Evolutionary conservation across 176 grass and related monocot species (phyloP).

Genomic region (Oryza nivara): DNA sequence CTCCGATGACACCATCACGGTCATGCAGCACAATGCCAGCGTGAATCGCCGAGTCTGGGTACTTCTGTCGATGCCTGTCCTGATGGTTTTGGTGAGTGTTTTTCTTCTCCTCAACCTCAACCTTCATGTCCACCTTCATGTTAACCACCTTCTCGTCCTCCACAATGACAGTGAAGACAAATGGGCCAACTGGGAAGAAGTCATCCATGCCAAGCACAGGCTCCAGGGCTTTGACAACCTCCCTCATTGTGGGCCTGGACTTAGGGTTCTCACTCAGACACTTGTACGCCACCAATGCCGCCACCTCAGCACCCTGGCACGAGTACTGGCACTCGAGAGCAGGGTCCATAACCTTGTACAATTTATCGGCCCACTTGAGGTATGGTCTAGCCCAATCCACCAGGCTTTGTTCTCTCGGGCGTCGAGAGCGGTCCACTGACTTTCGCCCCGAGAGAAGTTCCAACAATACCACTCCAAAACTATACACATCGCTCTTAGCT

Average conservation of each 20-base stretch:
- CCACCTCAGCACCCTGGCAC: slow-evolving; percentile 62
- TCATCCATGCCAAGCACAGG: slow-evolving; percentile 67
- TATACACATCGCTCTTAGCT: slow-evolving; percentile 81
- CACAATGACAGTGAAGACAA: slow-evolving; percentile 66
- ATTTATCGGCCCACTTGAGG: slow-evolving; percentile 52
- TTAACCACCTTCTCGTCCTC: slow-evolving; percentile 61
- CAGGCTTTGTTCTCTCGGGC: slow-evolving; percentile 61
- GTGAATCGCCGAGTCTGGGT: slow-evolving; percentile 73
- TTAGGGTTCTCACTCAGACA: slow-evolving; percentile 79
- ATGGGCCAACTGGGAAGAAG: slow-evolving; percentile 54
- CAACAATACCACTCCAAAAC: slow-evolving; percentile 71
- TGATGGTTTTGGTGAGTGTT: slow-evolving; percentile 54
- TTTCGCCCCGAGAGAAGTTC: slow-evolving; percentile 66
- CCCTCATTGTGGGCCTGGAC: slow-evolving; percentile 77
- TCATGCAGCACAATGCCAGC: slow-evolving; percentile 53
- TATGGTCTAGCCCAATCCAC: slow-evolving; percentile 79
- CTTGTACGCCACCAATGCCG: slow-evolving; percentile 77
- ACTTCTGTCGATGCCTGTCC: slow-evolving; percentile 63
- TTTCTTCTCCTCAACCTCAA: slow-evolving; percentile 43
- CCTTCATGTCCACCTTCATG: slow-evolving; percentile 40
- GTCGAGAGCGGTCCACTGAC: slow-evolving; percentile 53
- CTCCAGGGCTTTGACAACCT: slow-evolving; percentile 71
- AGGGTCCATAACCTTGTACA: slow-evolving; percentile 69
- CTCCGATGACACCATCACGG: slow-evolving; percentile 33
- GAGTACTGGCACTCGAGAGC: slow-evolving; percentile 77